Evolutionary conservation across 345 rosid species (phyloP), one percentile per base, ranked within the genome.

Genomic region (Eucalyptus marginata): DNA sequence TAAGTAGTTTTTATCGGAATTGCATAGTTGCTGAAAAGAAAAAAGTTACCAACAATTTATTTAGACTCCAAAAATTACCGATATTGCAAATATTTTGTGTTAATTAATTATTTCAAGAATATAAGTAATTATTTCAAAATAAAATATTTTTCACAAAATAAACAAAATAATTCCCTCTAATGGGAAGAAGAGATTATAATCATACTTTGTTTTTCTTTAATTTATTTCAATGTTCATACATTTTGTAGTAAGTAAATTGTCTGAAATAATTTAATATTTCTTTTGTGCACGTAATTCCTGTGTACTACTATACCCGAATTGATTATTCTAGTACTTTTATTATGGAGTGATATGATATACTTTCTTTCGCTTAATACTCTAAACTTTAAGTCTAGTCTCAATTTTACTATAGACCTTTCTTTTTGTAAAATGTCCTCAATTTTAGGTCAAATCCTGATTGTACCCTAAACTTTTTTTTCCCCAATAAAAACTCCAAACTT

Each of bases 261-360:
- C 7, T 4, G 0, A 7, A 62, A 3, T 62, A 29, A 62, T 62
- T 3, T 4, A 27, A 27, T 62, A 3, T 62, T 62, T 62, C 40
- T 62, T 12, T 13, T 29, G 25, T 52, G 56, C 4, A 52, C 1
- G 10, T 52, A 52, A 52, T 52, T 52, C 4, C 0, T 52, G 10
- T 52, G 10, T 20, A 18, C 25, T 52, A 20, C 25, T 18, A 20
- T 52, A 52, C 0, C 1, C 0, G 25, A 52, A 52, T 18, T 52
- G 5, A 52, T 52, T 52, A 52, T 18, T 52, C 4, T 2, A 20
- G 2, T 52, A 52, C 58, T 18, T 52, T 52, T 52, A 52, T 52
- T 52, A 52, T 52, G 4, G 24, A 52, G 58, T 52, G 2, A 52
- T 52, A 52, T 52, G 2, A 52, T 52, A 52, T 8, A 8, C 25